Percentiles rank a stretch among this genome's conserved stretches.
These are phyloP conservation scores for Coniochaeta sp. DNA, from an alignment of 2,329 filamentous ascomycete species.

Conservation along the genomic window DNA sequence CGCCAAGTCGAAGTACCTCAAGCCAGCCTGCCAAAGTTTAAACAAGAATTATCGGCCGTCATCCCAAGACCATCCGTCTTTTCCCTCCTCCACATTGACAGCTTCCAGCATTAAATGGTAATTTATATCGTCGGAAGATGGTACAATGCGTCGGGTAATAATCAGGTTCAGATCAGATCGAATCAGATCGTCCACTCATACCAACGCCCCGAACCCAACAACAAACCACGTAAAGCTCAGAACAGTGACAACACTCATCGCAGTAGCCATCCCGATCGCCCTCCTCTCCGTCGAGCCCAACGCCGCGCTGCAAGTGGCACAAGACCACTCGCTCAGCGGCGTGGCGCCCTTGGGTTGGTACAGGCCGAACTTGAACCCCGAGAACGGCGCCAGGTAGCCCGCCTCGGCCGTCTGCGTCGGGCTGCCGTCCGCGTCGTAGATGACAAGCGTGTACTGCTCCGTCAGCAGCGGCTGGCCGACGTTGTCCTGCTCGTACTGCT, in stretches of 20 bases:
- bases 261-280: slow-evolving; percentile 40
- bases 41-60: not conserved
- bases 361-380: slow-evolving; percentile 48
- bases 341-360: slow-evolving; percentile 46
- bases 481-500: slow-evolving; percentile 36
- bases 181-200: slow-evolving; percentile 11
- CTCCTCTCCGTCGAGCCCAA: slow-evolving; percentile 36
- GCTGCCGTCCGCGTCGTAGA: slow-evolving; percentile 49
- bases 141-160: not conserved
- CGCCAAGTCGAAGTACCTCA: not conserved
- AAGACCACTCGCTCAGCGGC: slow-evolving; percentile 44
- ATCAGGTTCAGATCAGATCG: not conserved
- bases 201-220: slow-evolving; percentile 30
- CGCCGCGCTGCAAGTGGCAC: slow-evolving; percentile 50
- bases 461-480: slow-evolving; percentile 39
- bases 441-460: slow-evolving; percentile 52
- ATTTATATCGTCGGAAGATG: not conserved
- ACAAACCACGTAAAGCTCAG: slow-evolving; percentile 60
- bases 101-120: not conserved
- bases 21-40: not conserved
- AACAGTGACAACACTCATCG: slow-evolving; percentile 49
- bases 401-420: slow-evolving; percentile 42
- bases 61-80: not conserved
- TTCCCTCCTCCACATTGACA: not conserved
- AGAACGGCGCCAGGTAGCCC: slow-evolving; percentile 46